Base-by-base conservation (phyloP, 2,329 filamentous ascomycete species). In the Aphanocladium album region DNA sequence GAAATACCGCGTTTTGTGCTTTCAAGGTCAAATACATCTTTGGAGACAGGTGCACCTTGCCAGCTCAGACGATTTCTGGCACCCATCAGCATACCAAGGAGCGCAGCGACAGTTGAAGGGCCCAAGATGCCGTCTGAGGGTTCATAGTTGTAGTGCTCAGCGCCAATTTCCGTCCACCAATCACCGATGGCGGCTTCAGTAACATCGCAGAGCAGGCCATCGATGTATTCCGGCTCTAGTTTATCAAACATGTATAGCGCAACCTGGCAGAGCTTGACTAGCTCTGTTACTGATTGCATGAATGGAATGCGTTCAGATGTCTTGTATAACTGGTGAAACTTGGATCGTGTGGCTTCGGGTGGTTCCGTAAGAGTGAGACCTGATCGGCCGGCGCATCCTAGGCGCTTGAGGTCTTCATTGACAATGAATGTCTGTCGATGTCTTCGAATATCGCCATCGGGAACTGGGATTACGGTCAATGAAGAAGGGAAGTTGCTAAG, bases 141-240 rank as follows among this genome's bases (percentile, higher is more conserved):
- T 73, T 98, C 95, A 37, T 92, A 85, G 60, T 93, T 96, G 78
- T 93, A 97, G 69, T 95, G 88, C 66, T 98, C 93, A 0, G 88
- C 88, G 1, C 95, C 95, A 62, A 97, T 89, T 68, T 96, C 91
- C 1, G 90, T 88, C 95, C 95, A 98, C 95, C 95, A 99, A 72
- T 97, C 90, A 63, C 88, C 89, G 67, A 98, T 86, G 1, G 93
- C 91, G 63, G 83, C 88, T 72, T 99, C 95, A 0, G 95, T 98
- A 47, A 95, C 81, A 75, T 99, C 95, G 72, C 95, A 99, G 3
- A 99, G 82, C 25, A 97, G 77, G 0, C 95, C 95, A 69, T 99
- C 95, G 8, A 91, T 90, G 71, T 96, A 98, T 65, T 93, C 90
- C 33, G 88, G 83, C n/a, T 90, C 88, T 6, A 98, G 79, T 71